These are phyloP conservation scores for Trichoderma guizhouense DNA, from an alignment of 2,329 filamentous ascomycete species.

Conservation along the genomic window DNA sequence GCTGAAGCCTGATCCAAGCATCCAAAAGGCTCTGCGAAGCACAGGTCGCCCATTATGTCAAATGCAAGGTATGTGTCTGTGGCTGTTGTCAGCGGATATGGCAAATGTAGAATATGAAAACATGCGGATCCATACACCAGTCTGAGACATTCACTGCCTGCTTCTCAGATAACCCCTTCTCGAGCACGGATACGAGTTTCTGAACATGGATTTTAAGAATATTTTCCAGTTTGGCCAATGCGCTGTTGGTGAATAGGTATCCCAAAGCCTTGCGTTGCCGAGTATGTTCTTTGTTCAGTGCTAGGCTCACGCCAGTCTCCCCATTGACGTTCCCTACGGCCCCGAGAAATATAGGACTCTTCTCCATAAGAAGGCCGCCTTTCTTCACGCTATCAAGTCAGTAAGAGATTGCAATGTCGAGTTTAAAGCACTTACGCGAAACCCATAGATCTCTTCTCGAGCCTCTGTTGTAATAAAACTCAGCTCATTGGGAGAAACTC, in stretches of 20 bases:
- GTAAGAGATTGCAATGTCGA: neutral
- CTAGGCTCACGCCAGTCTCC: neutral
- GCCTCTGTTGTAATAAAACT: neutral
- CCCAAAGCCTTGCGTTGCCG: neutral
- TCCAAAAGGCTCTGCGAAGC: neutral
- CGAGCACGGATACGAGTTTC: neutral
- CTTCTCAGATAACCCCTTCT: neutral
- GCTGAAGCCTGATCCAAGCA: neutral
- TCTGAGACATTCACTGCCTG: neutral
- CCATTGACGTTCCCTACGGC: neutral
- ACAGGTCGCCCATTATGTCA: neutral
- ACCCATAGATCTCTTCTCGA: neutral
- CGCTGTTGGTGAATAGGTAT: neutral
- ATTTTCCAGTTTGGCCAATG: neutral
- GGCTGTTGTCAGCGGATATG: neutral
- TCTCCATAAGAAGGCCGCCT: neutral
- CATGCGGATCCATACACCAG: neutral
- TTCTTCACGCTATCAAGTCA: neutral
- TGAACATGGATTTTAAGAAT: neutral
- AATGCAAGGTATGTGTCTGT: neutral
- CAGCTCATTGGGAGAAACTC: neutral
- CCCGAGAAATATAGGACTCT: neutral
- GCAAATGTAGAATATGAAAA: neutral
- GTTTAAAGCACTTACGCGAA: neutral
- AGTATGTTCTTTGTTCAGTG: neutral